phyloP scores from a whole-genome alignment of 2,329 filamentous ascomycete genomes.

The Nemania serpens region DNA sequence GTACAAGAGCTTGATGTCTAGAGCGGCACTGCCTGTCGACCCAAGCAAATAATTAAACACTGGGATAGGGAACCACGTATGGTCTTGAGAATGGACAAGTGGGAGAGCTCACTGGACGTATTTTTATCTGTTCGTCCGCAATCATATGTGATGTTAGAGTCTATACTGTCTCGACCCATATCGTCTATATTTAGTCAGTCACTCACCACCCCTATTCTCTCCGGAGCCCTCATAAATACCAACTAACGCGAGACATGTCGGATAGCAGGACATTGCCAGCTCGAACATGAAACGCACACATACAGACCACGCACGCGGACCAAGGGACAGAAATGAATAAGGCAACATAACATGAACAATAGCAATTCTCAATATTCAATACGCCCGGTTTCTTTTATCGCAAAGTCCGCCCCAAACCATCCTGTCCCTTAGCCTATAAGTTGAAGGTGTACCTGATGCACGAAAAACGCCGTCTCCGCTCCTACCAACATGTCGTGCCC shows the following conservation, averaged over 20 bases:
- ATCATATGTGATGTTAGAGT: too few relatives aligned
- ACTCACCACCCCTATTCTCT: too few relatives aligned
- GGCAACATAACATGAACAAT: not conserved
- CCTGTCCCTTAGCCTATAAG: not conserved
- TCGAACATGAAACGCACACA: not conserved
- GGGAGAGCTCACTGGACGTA: too few relatives aligned
- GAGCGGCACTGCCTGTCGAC: slow-evolving; percentile 25
- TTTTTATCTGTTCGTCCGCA: too few relatives aligned
- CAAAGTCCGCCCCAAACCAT: slow-evolving; percentile 3
- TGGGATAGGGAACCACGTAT: not conserved
- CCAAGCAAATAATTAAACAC: not conserved
- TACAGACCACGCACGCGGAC: too few relatives aligned
- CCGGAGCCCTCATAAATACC: too few relatives aligned
- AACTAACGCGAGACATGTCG: too few relatives aligned
- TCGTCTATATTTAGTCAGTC: too few relatives aligned
- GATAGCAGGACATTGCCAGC: not conserved
- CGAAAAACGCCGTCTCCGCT: slow-evolving; percentile 8
- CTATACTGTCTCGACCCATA: too few relatives aligned
- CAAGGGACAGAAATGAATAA: too few relatives aligned
- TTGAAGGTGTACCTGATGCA: not conserved
- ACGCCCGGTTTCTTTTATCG: slow-evolving; percentile 11
- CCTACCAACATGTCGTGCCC: slow-evolving; percentile 5
- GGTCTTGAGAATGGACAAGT: too few relatives aligned
- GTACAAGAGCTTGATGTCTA: slow-evolving; percentile 46
- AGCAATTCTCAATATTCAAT: slow-evolving; percentile 18